Conservation (phyloP, 306 rosid species). For the Malus fusca region DNA sequence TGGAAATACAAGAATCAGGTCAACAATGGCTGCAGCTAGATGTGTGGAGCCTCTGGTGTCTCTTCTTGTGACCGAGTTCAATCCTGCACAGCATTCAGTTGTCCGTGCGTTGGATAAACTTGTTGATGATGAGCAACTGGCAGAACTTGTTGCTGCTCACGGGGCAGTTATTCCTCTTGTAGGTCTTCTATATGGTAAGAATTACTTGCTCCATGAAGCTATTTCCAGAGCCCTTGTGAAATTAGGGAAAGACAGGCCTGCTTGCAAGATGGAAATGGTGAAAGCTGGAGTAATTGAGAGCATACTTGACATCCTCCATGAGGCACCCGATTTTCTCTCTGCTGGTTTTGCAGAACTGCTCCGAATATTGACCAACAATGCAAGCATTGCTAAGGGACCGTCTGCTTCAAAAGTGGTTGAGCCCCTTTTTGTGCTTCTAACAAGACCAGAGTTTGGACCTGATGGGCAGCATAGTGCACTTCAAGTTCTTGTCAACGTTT, state of each 20-base stretch:
- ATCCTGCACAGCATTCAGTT: conserved; percentile 83
- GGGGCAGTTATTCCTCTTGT: conserved; percentile 96
- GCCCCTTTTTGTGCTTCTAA: conserved; percentile 76
- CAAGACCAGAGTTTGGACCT: conserved; percentile 81
- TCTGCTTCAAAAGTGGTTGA: conserved; percentile 89
- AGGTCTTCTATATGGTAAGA: conserved; percentile 77
- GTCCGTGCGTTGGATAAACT: conserved; percentile 95
- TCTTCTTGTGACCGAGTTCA: conserved; percentile 76
- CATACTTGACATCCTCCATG: conserved; percentile 65
- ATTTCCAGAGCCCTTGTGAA: conserved; percentile 88
- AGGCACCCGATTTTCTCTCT: conserved; percentile 89
- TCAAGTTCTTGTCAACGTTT: conserved; percentile 92
- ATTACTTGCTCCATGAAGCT: conserved; percentile 90
- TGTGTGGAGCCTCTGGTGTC: conserved; percentile 97
- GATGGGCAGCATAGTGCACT: conserved; percentile 92
- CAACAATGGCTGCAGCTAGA: conserved; percentile 85
- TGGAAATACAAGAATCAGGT: conserved; percentile 94
- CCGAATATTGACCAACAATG: conserved; percentile 92
- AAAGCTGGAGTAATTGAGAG: conserved; percentile 95
- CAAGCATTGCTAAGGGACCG: conserved; percentile 92
- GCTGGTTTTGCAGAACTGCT: conserved; percentile 84
- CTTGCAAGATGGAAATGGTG: conserved; percentile 97
- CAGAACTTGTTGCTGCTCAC: conserved; percentile 88
- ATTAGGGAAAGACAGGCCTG: conserved; percentile 95
- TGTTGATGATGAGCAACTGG: conserved; percentile 94